Evolutionary conservation across 73 alveolate genomes (phyloP), one percentile per base, ranked within the genome.

Genomic region (Paramecium pentaurelia): DNA sequence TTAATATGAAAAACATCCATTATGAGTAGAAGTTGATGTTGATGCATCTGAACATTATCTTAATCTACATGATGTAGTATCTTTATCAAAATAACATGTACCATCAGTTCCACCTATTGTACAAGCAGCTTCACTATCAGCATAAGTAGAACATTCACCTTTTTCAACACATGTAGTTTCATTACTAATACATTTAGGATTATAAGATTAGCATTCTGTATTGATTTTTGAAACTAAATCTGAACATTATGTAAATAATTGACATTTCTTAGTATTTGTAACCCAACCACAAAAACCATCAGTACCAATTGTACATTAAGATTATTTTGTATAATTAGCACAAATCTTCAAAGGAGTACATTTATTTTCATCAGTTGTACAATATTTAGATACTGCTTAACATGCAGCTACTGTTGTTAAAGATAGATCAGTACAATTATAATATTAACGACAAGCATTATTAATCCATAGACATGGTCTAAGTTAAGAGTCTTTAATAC

Each of bases 281-380:
- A 18, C 91, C 91, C 91, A 80, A 22, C 91, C 91, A 80, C 91
- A 80, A 42, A 6, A 0, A 27, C 77, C 91, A 80, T 80, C 91
- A 5, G 91, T 80, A 44, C 91, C 91, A 11, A 22, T 9, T 25
- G 11, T 12, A 27, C 91, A 80, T 22, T 32, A 20, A 16, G 8
- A 2, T 44, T 80, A 47, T 80, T 80, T 80, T 8, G 73, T 42
- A 25, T 80, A 80, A 42, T 45, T 42, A 3, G 73, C 22, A 44
- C 75, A 80, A 16, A n/a, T 20, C 12, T 25, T 60, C 6, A 27
- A 40, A 12, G 91, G 73, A 12, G 30, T 80, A 18, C 75, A 80
- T 20, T 47, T 80, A 9, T 11, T 47, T 42, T 34, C 91, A 25
- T 80, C 91, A 3, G 91, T 44, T 16, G 91, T 80, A 27, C 91